Evolutionary conservation across 129 eudicot genomes (phyloP).

Genomic region (Saussurea involucrata): DNA sequence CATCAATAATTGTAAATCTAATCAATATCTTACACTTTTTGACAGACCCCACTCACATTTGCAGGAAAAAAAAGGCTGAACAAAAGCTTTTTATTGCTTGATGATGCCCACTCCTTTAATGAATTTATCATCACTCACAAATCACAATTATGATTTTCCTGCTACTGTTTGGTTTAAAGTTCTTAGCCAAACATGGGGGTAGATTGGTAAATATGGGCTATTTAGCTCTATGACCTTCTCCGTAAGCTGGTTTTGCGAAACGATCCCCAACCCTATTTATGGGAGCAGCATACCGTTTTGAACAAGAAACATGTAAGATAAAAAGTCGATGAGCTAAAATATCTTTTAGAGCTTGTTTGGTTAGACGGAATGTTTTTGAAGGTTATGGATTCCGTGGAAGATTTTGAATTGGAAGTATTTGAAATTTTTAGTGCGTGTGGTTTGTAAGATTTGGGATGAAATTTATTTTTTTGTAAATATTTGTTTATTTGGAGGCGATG

Average conservation of each 20-base stretch:
- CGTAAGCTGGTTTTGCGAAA: too few relatives aligned
- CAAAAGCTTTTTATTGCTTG: conserved; percentile 26
- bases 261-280: not conserved
- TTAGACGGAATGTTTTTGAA: too few relatives aligned
- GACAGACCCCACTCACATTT: conserved; percentile 18
- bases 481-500: too few relatives aligned
- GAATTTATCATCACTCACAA: conserved; percentile 11
- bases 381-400: too few relatives aligned
- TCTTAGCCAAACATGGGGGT: not conserved
- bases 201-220: not conserved
- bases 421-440: too few relatives aligned
- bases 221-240: not conserved
- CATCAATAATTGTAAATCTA: not conserved
- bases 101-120: conserved; percentile 20
- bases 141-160: not conserved
- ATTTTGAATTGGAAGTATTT: too few relatives aligned
- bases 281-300: too few relatives aligned
- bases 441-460: too few relatives aligned
- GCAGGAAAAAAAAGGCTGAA: conserved; percentile 8
- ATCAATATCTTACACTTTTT: not conserved
- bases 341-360: not conserved
- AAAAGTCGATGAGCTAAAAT: too few relatives aligned
- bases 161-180: not conserved
- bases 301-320: too few relatives aligned
- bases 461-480: too few relatives aligned